Base-by-base conservation (phyloP, 371 early-diverging fungal genomes). In the Mucor plumbeus region DNA sequence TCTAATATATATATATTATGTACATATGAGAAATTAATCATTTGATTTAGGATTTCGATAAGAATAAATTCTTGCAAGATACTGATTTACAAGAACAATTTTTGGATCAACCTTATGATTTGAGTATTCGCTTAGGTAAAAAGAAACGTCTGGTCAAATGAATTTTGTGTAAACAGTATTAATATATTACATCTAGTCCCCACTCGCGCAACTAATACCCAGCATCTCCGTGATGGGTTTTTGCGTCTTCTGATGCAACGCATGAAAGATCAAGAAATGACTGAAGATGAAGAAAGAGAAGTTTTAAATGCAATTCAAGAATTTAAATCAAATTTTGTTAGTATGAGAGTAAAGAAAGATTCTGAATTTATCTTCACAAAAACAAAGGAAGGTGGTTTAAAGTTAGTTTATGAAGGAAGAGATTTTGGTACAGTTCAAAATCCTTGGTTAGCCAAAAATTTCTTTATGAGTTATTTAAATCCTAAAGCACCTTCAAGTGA, bases 151-250 rank as follows among this genome's bases (percentile, higher is more conserved):
- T 26, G 26, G 38, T 1, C 38, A 38, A 5, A 11, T 44, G 17
- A 5, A 15, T 8, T 7, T 17, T 26, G 26, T 26, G 3, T 26
- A 44, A 44, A 43, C 3, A 43, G n/a, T 17, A 44, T 44, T 44
- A 44, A 44, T 7, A 17, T 17, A 0, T 43, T 14, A n/a, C 17
- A 26, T 3, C 26, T 39, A 47, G 89, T 81, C 0, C 90, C 92
- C 31, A 81, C 81, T 13, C 84, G 87, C 33, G 71, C 78, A 47
- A 90, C 92, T 5, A 86, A 86, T 60, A 88, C 87, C 1, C 87
- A 88, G 31, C 92, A 92, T 75, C 69, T 92, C 43, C 86, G 92
- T 7, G 91, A 92, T 69, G 91, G 92, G 0, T 90, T 92, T 69
- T 78, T 88, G 9, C 77, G 89, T 6, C 69, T 82, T n/a, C 73